Evolutionary conservation across 441 rosid species (phyloP).

Genomic region (Pelargonium fulgidum): DNA sequence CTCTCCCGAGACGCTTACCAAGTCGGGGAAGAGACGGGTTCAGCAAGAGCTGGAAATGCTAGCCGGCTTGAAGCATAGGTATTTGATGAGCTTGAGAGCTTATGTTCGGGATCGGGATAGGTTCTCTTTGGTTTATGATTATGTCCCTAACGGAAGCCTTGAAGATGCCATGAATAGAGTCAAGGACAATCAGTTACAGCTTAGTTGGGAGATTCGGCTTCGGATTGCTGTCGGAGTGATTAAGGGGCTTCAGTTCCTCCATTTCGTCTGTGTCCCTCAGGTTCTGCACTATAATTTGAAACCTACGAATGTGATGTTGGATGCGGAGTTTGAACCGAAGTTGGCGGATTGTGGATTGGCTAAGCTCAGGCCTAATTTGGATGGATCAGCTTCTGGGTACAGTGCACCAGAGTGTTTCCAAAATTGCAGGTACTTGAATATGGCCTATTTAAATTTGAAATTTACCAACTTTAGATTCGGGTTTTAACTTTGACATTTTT

Average conservation of each 20-base stretch:
- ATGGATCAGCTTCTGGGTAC: constrained; percentile 43
- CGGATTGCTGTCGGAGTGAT: constrained; percentile 78
- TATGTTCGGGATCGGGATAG: constrained; percentile 68
- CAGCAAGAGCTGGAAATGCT: constrained; percentile 80
- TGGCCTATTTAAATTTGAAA: not conserved
- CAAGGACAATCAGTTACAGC: constrained; percentile 54
- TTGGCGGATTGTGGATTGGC: constrained; percentile 73
- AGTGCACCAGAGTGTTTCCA: constrained; percentile 73
- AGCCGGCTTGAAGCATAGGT: constrained; percentile 70
- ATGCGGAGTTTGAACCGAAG: constrained; percentile 81
- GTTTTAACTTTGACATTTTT: not conserved
- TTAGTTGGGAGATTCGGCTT: constrained; percentile 77
- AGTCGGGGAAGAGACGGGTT: constrained; percentile 58
- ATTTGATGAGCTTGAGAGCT: constrained; percentile 82
- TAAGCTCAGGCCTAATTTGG: constrained; percentile 52
- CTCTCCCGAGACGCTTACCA: constrained; percentile 50
- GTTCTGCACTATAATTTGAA: constrained; percentile 76
- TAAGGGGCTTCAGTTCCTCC: constrained; percentile 82
- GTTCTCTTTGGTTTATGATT: constrained; percentile 78
- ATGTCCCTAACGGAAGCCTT: constrained; percentile 66
- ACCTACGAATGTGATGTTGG: constrained; percentile 87
- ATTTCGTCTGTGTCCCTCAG: constrained; percentile 55
- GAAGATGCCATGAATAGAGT: constrained; percentile 75
- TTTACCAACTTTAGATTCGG: not conserved
- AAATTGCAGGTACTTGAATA: constrained; percentile 54